Percentiles rank a stretch among this genome's conserved stretches.
These are phyloP conservation scores for Esteya vermicola DNA, from an alignment of 2,329 filamentous ascomycete species.

Conservation along the genomic window DNA sequence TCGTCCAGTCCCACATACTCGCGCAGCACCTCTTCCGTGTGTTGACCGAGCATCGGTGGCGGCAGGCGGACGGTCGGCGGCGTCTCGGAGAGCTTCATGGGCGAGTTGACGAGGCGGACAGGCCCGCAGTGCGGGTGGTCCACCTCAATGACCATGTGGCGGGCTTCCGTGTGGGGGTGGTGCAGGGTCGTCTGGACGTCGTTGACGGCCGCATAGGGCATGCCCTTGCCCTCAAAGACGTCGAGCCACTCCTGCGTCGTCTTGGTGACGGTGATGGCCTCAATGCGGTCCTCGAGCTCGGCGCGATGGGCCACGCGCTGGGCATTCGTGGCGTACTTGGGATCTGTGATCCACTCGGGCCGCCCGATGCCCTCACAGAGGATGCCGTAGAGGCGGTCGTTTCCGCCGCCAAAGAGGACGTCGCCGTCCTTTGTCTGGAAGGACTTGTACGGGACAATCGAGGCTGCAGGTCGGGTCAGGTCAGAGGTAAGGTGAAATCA, in stretches of 20 bases:
- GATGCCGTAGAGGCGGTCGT: conserved; percentile 53
- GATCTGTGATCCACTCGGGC: conserved; percentile 45
- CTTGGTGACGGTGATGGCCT: conserved; percentile 56
- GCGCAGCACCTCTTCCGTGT: conserved; percentile 64
- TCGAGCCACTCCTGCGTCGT: conserved; percentile 83
- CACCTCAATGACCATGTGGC: conserved; percentile 81
- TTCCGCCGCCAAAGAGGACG: conserved; percentile 58
- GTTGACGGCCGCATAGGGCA: conserved; percentile 89
- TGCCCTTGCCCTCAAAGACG: conserved; percentile 73
- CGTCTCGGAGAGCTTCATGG: conserved; percentile 83
- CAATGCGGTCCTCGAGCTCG: conserved; percentile 66
- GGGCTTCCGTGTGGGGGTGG: conserved; percentile 70
- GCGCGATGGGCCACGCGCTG: conserved; percentile 55
- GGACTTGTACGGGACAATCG: conserved; percentile 87
- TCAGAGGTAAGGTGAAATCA: neutral
- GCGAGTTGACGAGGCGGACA: conserved; percentile 84
- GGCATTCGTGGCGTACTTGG: conserved; percentile 46
- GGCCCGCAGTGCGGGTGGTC: conserved; percentile 72
- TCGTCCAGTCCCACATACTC: conserved; percentile 47
- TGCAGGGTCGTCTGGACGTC: conserved; percentile 75
- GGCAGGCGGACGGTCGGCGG: conserved; percentile 60
- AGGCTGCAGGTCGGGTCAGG: conserved; percentile 38
- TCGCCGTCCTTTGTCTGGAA: conserved; percentile 63
- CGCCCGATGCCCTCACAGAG: conserved; percentile 45
- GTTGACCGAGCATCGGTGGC: conserved; percentile 76